Evolutionary conservation across 306 rosid genomes (phyloP).

Genomic region (Hylodesmum podocarpum): DNA sequence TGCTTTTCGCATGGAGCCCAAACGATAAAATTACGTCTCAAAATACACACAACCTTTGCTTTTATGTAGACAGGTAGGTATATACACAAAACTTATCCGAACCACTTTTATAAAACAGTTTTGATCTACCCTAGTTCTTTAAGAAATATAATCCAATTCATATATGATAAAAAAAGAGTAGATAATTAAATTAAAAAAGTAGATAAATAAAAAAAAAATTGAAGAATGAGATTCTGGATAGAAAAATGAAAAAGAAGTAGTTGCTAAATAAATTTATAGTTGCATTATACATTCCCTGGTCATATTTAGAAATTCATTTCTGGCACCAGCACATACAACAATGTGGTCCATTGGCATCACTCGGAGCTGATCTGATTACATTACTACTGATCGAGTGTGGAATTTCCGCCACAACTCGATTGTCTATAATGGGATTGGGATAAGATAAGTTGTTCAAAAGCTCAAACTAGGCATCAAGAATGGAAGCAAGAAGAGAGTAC

Average conservation of each 20-base stretch:
- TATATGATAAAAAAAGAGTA: too few species aligned
- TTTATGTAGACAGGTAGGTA: background rate
- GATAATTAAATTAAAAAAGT: too few species aligned
- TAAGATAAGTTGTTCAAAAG: conserved; percentile 28
- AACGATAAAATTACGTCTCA: background rate
- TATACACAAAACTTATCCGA: too few species aligned
- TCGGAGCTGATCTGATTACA: conserved; percentile 36
- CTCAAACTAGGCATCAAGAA: conserved; percentile 16
- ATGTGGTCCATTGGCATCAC: conserved; percentile 36
- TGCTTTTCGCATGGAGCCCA: conserved; percentile 49
- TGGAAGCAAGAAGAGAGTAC: background rate
- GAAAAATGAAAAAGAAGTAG: background rate
- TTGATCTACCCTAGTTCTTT: too few species aligned
- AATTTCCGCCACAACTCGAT: conserved; percentile 31
- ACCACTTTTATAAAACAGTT: too few species aligned
- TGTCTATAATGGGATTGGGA: conserved; percentile 27
- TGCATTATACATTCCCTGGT: background rate
- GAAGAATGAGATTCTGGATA: background rate
- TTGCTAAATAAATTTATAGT: background rate
- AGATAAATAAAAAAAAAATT: background rate
- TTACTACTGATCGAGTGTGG: conserved; percentile 24
- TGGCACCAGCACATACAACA: background rate
- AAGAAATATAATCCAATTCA: too few species aligned
- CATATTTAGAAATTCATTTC: background rate
- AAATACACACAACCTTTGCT: background rate